Conservation (phyloP, 768 basidiomycete species). For the Chiua virens region DNA sequence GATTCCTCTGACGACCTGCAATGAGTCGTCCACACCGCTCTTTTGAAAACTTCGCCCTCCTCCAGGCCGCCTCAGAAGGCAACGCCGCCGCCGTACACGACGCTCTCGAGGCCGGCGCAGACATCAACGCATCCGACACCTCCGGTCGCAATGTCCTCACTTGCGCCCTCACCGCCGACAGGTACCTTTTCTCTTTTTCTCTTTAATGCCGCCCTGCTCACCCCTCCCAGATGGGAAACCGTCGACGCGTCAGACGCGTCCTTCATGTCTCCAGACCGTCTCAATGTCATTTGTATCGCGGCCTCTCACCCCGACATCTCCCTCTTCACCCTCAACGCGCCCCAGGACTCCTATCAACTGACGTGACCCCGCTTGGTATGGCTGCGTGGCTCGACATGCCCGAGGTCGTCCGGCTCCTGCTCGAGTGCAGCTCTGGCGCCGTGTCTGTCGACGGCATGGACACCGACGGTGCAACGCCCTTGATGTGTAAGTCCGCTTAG, state of each 20-base stretch:
- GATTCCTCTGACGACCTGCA: constrained; percentile 31
- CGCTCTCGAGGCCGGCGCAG: constrained; percentile 59
- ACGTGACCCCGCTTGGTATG: constrained; percentile 76
- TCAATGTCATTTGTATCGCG: constrained; percentile 57
- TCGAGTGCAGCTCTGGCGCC: constrained; percentile 58
- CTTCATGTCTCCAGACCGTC: constrained; percentile 55
- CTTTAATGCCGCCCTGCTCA: not conserved
- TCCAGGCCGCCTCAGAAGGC: constrained; percentile 57
- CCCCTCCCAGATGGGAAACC: constrained; percentile 58
- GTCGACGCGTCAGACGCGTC: constrained; percentile 72
- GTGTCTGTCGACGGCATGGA: constrained; percentile 77
- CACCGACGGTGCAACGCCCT: constrained; percentile 70
- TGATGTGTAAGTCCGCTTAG: constrained; percentile 68
- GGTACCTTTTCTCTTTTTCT: constrained; percentile 41
- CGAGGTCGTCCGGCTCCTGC: constrained; percentile 57
- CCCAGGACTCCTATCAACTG: constrained; percentile 65
- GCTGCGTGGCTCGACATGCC: constrained; percentile 76
- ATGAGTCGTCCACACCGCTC: constrained; percentile 40
- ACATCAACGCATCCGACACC: constrained; percentile 65
- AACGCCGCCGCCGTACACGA: constrained; percentile 52
- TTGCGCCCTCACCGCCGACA: constrained; percentile 69
- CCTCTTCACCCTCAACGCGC: constrained; percentile 72
- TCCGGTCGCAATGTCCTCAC: constrained; percentile 64
- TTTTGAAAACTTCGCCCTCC: constrained; percentile 45
- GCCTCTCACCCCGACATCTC: constrained; percentile 58